phyloP scores from a whole-genome alignment of 768 basidiomycete genomes.

The Infundibulicybe gibba region DNA sequence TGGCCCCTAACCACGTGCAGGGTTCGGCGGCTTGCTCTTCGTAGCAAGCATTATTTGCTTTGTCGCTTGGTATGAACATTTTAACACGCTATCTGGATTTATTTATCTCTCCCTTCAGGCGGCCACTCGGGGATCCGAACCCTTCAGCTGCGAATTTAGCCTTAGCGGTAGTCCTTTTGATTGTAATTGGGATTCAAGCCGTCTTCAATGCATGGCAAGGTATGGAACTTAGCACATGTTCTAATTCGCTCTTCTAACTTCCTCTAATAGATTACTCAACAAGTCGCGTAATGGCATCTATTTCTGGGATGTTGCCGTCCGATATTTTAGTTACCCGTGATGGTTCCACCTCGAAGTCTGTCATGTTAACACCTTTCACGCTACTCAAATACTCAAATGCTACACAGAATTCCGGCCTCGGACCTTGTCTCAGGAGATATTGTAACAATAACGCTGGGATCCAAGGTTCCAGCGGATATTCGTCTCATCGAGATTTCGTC shows the following conservation, averaged over 20 bases:
- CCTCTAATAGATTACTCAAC: constrained; percentile 47
- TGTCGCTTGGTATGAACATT: constrained; percentile 36
- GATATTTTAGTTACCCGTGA: constrained; percentile 62
- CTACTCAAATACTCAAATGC: background rate
- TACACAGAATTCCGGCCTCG: constrained; percentile 45
- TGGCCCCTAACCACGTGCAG: background rate
- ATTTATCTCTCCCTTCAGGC: constrained; percentile 30
- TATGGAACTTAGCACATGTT: background rate
- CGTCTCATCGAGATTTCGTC: constrained; percentile 55
- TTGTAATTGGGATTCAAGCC: constrained; percentile 34
- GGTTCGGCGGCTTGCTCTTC: constrained; percentile 39
- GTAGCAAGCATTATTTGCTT: constrained; percentile 51
- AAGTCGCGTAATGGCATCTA: constrained; percentile 55
- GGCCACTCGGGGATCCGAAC: constrained; percentile 53
- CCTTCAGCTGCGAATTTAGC: constrained; percentile 56
- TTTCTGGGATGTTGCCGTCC: constrained; percentile 63
- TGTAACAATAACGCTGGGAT: constrained; percentile 58
- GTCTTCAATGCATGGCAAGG: constrained; percentile 45
- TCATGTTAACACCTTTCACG: background rate
- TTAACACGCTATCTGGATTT: background rate
- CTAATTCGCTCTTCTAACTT: background rate
- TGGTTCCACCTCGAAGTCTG: constrained; percentile 19
- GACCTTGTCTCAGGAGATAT: constrained; percentile 69
- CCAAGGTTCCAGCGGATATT: constrained; percentile 69
- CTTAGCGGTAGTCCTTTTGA: constrained; percentile 51